Evolutionary conservation across 257 asterid genomes (phyloP).

Genomic region (Nicotiana benthamiana): DNA sequence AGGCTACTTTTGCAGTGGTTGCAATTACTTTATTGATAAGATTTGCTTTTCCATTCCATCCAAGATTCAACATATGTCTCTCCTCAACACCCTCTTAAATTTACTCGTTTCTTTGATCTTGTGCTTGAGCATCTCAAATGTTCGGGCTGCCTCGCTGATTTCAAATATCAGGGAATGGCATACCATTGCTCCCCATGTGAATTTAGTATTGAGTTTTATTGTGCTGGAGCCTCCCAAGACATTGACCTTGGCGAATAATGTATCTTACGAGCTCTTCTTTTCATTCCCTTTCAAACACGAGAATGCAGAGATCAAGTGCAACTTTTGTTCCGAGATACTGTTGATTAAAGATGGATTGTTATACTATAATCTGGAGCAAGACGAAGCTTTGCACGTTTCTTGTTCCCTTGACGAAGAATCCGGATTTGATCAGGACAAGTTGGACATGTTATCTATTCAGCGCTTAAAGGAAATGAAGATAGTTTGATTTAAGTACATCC

Average conservation of each 20-base stretch:
- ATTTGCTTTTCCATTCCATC: no score
- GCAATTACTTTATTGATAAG: no score
- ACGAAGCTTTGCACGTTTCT: background rate
- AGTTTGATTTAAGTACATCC: background rate
- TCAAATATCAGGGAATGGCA: no score
- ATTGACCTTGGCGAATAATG: background rate
- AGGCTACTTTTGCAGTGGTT: no score
- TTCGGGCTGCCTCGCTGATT: background rate
- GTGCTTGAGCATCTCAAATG: background rate
- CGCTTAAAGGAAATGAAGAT: background rate
- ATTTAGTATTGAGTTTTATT: background rate
- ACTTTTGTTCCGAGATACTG: background rate
- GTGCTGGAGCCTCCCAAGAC: background rate
- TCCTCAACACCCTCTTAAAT: background rate
- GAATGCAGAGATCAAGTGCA: background rate
- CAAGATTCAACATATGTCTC: no score
- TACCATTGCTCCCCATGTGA: background rate
- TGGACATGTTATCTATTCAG: background rate
- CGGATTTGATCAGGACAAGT: accelerated
- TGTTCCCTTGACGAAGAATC: background rate
- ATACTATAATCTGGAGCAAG: background rate
- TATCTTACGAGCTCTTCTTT: background rate
- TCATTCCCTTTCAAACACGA: background rate
- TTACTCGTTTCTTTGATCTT: background rate
- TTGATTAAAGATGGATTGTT: background rate